Evolutionary conservation across 768 basidiomycete species (phyloP).

Genomic region (Boletus reticuloceps): DNA sequence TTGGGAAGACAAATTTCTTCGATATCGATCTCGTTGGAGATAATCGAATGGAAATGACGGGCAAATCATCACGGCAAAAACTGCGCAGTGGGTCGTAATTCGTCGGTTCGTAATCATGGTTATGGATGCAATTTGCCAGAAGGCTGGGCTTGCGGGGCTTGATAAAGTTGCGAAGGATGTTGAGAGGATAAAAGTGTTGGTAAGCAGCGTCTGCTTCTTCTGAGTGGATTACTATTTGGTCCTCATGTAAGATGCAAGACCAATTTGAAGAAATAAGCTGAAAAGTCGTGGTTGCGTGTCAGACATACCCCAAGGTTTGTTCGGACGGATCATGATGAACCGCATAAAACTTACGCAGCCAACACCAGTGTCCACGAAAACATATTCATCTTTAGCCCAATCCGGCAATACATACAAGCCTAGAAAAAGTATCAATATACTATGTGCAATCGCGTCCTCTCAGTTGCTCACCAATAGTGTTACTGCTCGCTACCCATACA

Average conservation of each 20-base stretch:
- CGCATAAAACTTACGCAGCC: constrained; percentile 53
- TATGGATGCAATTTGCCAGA: constrained; percentile 7
- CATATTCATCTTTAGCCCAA: constrained; percentile 64
- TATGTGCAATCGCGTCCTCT: background rate
- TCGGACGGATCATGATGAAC: constrained; percentile 4
- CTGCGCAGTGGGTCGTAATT: constrained; percentile 3
- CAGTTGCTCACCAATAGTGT: constrained; percentile 29
- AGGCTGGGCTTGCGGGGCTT: constrained; percentile 25
- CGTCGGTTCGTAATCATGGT: constrained; percentile 1
- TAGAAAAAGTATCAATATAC: constrained; percentile 33
- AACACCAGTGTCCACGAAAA: constrained; percentile 72
- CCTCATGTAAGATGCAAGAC: constrained; percentile 70
- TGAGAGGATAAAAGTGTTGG: constrained; percentile 67
- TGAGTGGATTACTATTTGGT: constrained; percentile 70
- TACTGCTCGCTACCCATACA: constrained; percentile 55
- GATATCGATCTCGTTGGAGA: constrained; percentile 45
- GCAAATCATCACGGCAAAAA: constrained; percentile 31
- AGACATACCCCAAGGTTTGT: background rate
- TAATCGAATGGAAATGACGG: constrained; percentile 42
- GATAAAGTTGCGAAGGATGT: constrained; percentile 30
- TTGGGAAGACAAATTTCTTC: constrained; percentile 54
- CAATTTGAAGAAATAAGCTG: constrained; percentile 70
- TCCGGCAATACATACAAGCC: constrained; percentile 65
- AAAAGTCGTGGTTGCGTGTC: background rate
- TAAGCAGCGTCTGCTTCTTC: constrained; percentile 64